Conservation (phyloP, 768 basidiomycete species). For the Chalciporus piperatus region DNA sequence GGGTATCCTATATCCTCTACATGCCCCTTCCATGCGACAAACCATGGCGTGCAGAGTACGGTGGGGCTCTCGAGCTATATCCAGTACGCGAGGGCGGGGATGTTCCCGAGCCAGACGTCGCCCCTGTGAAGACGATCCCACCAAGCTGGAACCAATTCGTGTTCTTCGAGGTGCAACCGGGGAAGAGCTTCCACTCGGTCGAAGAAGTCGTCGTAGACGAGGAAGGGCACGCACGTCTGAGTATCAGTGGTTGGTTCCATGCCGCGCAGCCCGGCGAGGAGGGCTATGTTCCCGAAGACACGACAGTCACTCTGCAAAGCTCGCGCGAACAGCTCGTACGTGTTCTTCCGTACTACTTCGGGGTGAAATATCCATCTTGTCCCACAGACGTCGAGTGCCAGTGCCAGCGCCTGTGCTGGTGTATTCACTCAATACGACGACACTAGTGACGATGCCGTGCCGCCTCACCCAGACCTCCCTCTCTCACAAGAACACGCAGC, state of each 20-base stretch:
- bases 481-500: constrained; percentile 58
- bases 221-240: constrained; percentile 72
- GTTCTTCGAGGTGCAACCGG: constrained; percentile 91
- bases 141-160: constrained; percentile 90
- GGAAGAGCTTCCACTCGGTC: constrained; percentile 92
- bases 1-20: constrained; percentile 96
- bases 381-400: constrained; percentile 58
- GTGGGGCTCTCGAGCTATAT: constrained; percentile 93
- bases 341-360: constrained; percentile 20
- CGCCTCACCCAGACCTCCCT: constrained; percentile 47
- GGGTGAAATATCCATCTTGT: constrained; percentile 2
- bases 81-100: constrained; percentile 59
- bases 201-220: constrained; percentile 88
- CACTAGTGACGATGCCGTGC: constrained; percentile 32
- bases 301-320: constrained; percentile 54
- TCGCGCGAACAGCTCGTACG: constrained; percentile 92
- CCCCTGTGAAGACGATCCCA: constrained; percentile 65
- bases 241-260: constrained; percentile 98
- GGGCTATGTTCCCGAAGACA: constrained; percentile 61
- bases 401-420: constrained; percentile 22
- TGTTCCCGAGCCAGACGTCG: constrained; percentile 62
- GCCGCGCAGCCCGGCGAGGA: constrained; percentile 88
- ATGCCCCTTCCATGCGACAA: constrained; percentile 76
- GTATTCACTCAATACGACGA: constrained; percentile 55
- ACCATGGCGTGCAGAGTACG: constrained; percentile 86